Evolutionary conservation across 495 filamentous ascomycete genomes (phyloP), one percentile per base, ranked within the genome.

Genomic region (Aspergillus sclerotioniger): DNA sequence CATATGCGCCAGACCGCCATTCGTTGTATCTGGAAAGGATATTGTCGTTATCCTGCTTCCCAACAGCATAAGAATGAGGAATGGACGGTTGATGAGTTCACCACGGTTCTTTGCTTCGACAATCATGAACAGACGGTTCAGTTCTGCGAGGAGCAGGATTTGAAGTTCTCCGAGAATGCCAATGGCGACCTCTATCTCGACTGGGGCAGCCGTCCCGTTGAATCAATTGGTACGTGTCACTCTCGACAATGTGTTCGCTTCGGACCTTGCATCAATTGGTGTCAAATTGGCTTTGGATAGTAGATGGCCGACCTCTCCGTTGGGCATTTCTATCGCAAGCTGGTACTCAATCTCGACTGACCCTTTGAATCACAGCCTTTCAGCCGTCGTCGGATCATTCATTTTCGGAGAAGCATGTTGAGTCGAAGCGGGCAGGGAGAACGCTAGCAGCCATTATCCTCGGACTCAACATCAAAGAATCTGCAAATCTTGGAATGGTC

Each of bases 1-100:
- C 76, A 84, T 15, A 77, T 98, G 21, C 90, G 94, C 19, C 86
- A 87, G 57, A 84, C 80, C 17, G 87, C 91, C 6, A 79, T 98
- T 45, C 85, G 86, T 55, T 82, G 86, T 2, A 82, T 98, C 9
- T 82, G 75, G 74, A 80, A 76, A 51, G 79, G 71, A 6, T 86
- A 81, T 58, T 76, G 76, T 32, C 80, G 80, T 17, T 71, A 69
- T 33, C 81, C 82, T 1, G 80, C 81, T 54, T 82, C 85, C 5
- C 82, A 83, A 62, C 84, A 82, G 62, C 83, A 84, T 53, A 87
- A 85, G 21, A 87, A 86, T 4, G 83, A 89, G 48, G 91, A 95
- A 56, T 90, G 91, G 79, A 89, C 85, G 1, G 67, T 91, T 17
- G 69, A 80, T 2, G 80, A 88, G 43, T 67, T 96, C 41, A 87